Conservation (phyloP, 495 filamentous ascomycete species). For the Durotheca rogersii region DNA sequence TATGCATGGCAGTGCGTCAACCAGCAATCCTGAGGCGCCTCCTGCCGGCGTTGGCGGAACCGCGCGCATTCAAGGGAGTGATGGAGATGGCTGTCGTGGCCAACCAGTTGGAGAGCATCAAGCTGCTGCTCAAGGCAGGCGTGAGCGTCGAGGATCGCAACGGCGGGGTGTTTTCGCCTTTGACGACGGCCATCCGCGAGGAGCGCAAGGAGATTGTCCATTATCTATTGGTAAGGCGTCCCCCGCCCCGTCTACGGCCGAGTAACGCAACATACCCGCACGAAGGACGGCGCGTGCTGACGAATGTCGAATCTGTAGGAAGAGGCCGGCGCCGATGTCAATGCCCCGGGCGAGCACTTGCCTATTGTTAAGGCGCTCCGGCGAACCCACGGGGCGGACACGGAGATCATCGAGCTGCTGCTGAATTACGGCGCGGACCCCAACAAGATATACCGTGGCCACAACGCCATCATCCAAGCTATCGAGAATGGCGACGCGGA, state of each 20-base stretch:
- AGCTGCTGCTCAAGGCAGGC: constrained; percentile 49
- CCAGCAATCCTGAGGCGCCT: constrained; percentile 49
- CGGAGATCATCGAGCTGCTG: constrained; percentile 50
- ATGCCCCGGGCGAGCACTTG: constrained; percentile 55
- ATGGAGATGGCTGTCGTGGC: constrained; percentile 57
- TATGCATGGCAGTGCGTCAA: constrained; percentile 54
- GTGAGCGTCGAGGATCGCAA: constrained; percentile 58
- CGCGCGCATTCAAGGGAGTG: constrained; percentile 53
- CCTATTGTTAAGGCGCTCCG: constrained; percentile 57
- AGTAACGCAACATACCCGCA: neutral
- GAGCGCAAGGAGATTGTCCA: constrained; percentile 49
- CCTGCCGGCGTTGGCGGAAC: constrained; percentile 45
- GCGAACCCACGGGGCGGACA: constrained; percentile 47
- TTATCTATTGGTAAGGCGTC: constrained; percentile 42
- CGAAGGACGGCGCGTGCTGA: neutral
- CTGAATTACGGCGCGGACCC: constrained; percentile 54
- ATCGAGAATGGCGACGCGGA: constrained; percentile 48
- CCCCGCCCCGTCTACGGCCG: neutral
- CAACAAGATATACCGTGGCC: constrained; percentile 55
- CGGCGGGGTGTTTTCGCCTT: constrained; percentile 56
- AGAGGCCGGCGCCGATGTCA: constrained; percentile 53
- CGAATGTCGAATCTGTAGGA: constrained; percentile 19
- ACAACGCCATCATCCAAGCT: constrained; percentile 54
- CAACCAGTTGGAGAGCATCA: constrained; percentile 47
- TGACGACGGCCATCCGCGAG: constrained; percentile 58